Evolutionary conservation across 2,329 filamentous ascomycete species (phyloP), one percentile per base, ranked within the genome.

Genomic region (Simplicillium sp.): DNA sequence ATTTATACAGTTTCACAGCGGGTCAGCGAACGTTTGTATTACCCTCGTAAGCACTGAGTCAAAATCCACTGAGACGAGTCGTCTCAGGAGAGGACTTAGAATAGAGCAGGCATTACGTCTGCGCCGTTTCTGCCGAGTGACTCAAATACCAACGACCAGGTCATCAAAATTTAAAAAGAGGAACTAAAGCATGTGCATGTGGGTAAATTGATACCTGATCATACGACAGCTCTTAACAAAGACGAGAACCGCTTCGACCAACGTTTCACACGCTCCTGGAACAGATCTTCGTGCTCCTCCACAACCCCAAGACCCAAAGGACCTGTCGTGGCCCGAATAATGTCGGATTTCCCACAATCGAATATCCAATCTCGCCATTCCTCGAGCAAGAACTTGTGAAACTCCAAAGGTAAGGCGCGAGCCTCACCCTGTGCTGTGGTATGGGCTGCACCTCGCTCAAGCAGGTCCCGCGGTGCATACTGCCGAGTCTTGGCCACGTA

Each of bases 311-410:
- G 20, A 11, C 38, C 29, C 15, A 39, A 25, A 12, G 13, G 4
- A 5, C 38, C 38, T 8, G 11, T 39, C 2, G 18, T 33, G 2
- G 7, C 28, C 18, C 25, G 4, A 6, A 39, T 11, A n/a, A 34
- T 17, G n/a, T 11, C 25, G 12, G 38, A 39, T 11, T 29, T 29
- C 31, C 28, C 14, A 17, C 38, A 39, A n/a, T 39, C 38, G 17
- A 39, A 39, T 2, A 32, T 28, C 38, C 38, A 39, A n/a, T 39
- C 38, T 7, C 38, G 38, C 38, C 38, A 39, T 39, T 29, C 33
- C 13, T 39, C 38, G 4, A 32, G 33, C 11, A 39, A 16, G n/a
- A 39, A n/a, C 3, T 3, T 39, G 31, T 39, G 17, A 16, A 39
- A 39, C n/a, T 39, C 38, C 13, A 39, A 34, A 13, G 38, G 38